Conservation (phyloP, 2,329 filamentous ascomycete species). For the Exophiala lecanii-corni region DNA sequence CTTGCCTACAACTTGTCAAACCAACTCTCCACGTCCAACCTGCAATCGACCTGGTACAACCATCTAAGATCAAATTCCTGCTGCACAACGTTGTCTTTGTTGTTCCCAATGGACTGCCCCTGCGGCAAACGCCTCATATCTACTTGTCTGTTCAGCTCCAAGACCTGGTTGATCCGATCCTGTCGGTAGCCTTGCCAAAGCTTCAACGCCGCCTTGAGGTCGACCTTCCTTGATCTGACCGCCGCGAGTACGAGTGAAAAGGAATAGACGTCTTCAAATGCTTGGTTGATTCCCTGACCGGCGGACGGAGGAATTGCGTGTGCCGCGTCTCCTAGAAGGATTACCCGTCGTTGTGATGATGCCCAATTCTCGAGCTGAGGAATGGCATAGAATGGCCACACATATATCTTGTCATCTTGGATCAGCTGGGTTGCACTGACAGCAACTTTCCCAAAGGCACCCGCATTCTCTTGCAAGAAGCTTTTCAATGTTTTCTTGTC, state of each 20-base stretch:
- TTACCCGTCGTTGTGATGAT: constrained; percentile 45
- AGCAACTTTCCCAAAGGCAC: constrained; percentile 12
- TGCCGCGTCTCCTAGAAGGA: constrained; percentile 55
- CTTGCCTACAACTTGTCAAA: too few species aligned
- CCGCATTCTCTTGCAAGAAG: constrained; percentile 19
- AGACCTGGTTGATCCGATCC: constrained; percentile 43
- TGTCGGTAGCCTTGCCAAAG: constrained; percentile 49
- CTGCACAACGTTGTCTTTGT: constrained; percentile 20
- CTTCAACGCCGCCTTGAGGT: constrained; percentile 15
- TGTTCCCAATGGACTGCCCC: constrained; percentile 2
- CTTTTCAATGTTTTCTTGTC: constrained; percentile 28
- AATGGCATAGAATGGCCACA: constrained; percentile 50
- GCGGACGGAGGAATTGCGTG: constrained; percentile 53
- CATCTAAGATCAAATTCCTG: constrained; percentile 38
- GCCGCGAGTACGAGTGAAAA: constrained; percentile 40
- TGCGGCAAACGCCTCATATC: constrained; percentile 45
- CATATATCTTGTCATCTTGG: constrained; percentile 25
- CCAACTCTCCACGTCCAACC: too few species aligned
- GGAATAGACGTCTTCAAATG: constrained; percentile 51
- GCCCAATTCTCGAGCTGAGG: constrained; percentile 48
- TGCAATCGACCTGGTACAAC: constrained; percentile 43
- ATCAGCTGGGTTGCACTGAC: constrained; percentile 16
- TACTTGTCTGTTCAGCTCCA: constrained; percentile 47
- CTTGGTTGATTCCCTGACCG: constrained; percentile 54
- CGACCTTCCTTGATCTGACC: constrained; percentile 5